Evolutionary conservation across 2,329 filamentous ascomycete species (phyloP), one percentile per base, ranked within the genome.

Genomic region (Cercospora sp.): DNA sequence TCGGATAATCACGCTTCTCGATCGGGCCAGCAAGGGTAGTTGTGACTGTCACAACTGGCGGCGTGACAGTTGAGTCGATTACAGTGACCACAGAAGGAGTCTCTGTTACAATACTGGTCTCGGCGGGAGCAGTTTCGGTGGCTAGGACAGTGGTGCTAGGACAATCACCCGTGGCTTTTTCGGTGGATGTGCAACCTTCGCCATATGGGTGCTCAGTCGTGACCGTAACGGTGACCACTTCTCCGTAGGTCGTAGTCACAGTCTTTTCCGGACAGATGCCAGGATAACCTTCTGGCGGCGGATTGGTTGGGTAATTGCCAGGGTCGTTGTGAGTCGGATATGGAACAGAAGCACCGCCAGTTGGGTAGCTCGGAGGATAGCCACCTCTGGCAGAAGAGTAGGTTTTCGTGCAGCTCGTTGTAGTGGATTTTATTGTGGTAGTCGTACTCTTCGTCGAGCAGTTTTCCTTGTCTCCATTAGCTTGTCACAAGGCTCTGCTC

Each of bases 111-210:
- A 37, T 61, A 21, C n/a, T 61, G 9, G 59, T 61, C 34, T 30
- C 59, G 16, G 37, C 59, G 7, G 59, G 32, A n/a, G 34, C 59
- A 28, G 59, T 61, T 13, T 61, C 59, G 21, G 59, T 61, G 32
- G 24, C 53, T 16, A 16, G 53, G 16, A 57, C 26, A 1, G 53
- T 57, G 18, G 34, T 40, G 37, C 32, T 40, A 9, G 34, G 59
- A 32, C 32, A 61, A 43, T 32, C 32, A 0, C 59, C 59, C 3
- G 18, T 40, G 3, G 59, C 32, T 16, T 21, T 61, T 28, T 61
- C 32, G 32, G 34, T 61, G 6, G 24, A 13, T 28, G 34, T 43
- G 59, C 59, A 61, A n/a, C 59, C 30, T 60, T 21, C 37, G 37
- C 59, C 37, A n/a, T 40, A 12, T 45, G 34, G 59, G 24, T 26